Evolutionary conservation across 2,329 filamentous ascomycete species (phyloP), one percentile per base, ranked within the genome.

Genomic region (Stachybotrys echinatus): DNA sequence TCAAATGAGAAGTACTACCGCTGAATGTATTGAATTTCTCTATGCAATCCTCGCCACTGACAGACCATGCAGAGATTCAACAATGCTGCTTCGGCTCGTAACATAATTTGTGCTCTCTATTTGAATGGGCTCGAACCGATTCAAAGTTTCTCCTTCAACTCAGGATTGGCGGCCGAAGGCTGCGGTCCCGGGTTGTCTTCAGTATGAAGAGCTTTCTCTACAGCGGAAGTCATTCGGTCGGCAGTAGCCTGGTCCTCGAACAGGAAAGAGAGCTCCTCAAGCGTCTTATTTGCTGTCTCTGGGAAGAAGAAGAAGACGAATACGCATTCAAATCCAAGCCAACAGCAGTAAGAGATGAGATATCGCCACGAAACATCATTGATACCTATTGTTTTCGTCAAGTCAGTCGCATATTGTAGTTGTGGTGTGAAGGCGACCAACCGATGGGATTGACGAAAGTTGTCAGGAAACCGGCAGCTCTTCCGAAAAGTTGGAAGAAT

Each of bases 231-330:
- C 38, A 40, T 40, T n/a, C 38, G 7, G 18, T 40, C 38, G 17
- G 38, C 38, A 40, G 38, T 19, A 7, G 12, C 38, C 17, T 40
- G 12, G 38, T 19, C 38, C n/a, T 40, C 38, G 38, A 40, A 40
- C 6, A 40, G n/a, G 49, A 62, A 58, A 37, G 60, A 53, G 38
- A 63, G 20, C 48, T 91, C 87, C 71, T 91, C 87, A 40, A 91
- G 73, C 51, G 85, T 81, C 51, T 89, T 79, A 53, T 88, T 88
- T 52, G 84, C 85, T 0, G 87, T 91, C 68, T 91, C 87, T 8
- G 87, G 87, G 64, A 89, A 91, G 56, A 89, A 76, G 67, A 90
- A 89, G 69, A 84, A 91, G 39, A 91, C 86, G 86, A 59, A 31
- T n/a, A 42, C 50, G 10, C 59, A 43, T 48, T 64, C 61, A 37